Evolutionary conservation across 2,329 filamentous ascomycete genomes (phyloP), one percentile per base, ranked within the genome.

Genomic region (Penicillium janthinellum): DNA sequence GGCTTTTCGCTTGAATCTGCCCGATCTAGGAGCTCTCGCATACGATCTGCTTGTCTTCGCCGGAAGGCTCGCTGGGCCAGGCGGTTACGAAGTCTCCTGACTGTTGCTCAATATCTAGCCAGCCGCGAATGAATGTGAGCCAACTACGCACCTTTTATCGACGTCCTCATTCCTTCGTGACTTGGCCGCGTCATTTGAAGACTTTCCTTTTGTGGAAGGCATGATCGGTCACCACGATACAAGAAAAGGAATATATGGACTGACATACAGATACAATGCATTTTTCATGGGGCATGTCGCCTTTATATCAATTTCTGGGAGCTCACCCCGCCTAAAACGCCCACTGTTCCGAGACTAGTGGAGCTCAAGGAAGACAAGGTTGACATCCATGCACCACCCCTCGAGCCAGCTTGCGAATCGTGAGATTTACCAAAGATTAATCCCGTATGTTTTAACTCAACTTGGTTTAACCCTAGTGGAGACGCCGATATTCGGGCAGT

Each of bases 31-130:
- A 61, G 47, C 25, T 57, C 51, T 38, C 52, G 45, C 34, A 61
- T 34, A 17, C 41, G 55, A 25, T 58, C 56, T 17, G 55, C 55
- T n/a, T 61, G 59, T 35, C 59, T 45, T 35, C 51, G 55, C 4
- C 59, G 59, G 44, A 58, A 61, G 2, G 56, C 59, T 12, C 55
- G 51, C 15, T 61, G 59, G 15, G 58, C 41, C 12, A 44, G 14
- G 41, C 41, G 41, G 10, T 44, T 44, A 44, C 41, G 41, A 1
- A 44, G 15, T 20, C 41, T 22, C 41, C 41, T 44, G 22, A 14
- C 2, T 1, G 1, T 12, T 22, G 10, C 5, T 44, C 22, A 44
- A 44, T 14, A 12, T 6, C 20, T 6, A 8, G 5, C 5, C 1
- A 44, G 2, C 8, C 10, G 10, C 31, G 8, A 6, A 10, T 10